These are phyloP conservation scores for Venturia nashicola DNA, from an alignment of 2,329 filamentous ascomycete species.

Conservation along the genomic window DNA sequence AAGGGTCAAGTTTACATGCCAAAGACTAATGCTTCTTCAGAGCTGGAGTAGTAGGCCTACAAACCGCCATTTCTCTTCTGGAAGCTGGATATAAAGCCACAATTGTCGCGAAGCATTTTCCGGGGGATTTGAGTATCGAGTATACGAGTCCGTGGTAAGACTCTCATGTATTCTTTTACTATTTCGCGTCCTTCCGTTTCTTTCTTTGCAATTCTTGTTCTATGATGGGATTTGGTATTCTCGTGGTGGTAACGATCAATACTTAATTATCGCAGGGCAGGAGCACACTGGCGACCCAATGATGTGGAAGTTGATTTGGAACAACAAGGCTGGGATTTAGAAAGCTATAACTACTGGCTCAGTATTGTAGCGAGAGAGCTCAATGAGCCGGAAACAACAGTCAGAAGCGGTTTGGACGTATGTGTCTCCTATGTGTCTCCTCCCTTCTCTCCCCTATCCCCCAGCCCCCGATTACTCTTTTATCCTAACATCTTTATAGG, in stretches of 20 bases:
- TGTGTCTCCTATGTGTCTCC: not conserved
- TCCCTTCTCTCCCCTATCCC: not conserved
- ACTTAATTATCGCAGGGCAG: slow-evolving; percentile 25
- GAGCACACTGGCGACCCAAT: slow-evolving; percentile 36
- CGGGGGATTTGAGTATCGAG: slow-evolving; percentile 27
- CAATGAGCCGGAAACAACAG: slow-evolving; percentile 2
- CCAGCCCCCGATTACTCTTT: too few relatives aligned
- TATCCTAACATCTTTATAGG: not conserved
- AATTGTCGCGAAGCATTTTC: slow-evolving; percentile 30
- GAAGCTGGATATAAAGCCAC: slow-evolving; percentile 29
- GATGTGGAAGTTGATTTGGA: slow-evolving; percentile 21
- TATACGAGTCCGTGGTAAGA: slow-evolving; percentile 33
- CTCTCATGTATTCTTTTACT: too few relatives aligned
- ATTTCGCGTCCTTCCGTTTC: too few relatives aligned
- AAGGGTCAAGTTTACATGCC: not conserved
- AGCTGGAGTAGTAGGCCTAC: slow-evolving; percentile 36
- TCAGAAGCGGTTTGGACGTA: slow-evolving; percentile 14
- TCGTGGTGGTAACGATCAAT: not conserved
- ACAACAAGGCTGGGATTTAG: slow-evolving; percentile 28
- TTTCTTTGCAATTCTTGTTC: not conserved
- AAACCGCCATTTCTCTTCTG: slow-evolving; percentile 31
- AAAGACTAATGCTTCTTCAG: slow-evolving; percentile 15
- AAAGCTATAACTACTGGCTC: slow-evolving; percentile 32
- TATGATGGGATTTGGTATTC: too few relatives aligned
- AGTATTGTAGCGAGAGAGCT: slow-evolving; percentile 19